Conservation (phyloP, 305 asterid species). For the Ilex paraguariensis region DNA sequence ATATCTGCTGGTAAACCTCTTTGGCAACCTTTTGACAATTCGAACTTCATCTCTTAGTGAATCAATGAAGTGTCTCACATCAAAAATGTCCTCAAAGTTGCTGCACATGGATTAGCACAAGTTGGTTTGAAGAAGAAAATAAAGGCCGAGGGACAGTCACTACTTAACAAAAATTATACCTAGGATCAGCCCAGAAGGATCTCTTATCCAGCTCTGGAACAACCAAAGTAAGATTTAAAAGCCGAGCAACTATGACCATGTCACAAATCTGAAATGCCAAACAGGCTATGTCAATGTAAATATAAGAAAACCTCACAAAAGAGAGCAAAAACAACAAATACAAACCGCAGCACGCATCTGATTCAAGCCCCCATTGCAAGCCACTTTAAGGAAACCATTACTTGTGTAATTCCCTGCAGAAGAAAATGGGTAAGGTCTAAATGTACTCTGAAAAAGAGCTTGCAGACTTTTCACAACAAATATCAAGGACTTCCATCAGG, state of each 20-base stretch:
- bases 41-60: slow-evolving; percentile 92
- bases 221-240: slow-evolving; percentile 86
- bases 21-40: slow-evolving; percentile 79
- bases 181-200: slow-evolving; percentile 98
- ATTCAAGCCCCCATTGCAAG: slow-evolving; percentile 99
- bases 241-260: slow-evolving; percentile 93
- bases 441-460: slow-evolving; percentile 2
- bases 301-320: slow-evolving; percentile 10
- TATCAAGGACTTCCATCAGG: too few species aligned
- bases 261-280: slow-evolving; percentile 79
- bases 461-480: too few species aligned
- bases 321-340: slow-evolving; percentile 13
- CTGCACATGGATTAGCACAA: slow-evolving; percentile 46
- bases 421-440: slow-evolving; percentile 8
- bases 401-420: slow-evolving; percentile 87
- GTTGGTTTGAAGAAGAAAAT: slow-evolving; percentile 4
- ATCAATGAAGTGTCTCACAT: slow-evolving; percentile 81
- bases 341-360: slow-evolving; percentile 99
- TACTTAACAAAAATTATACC: slow-evolving; percentile 42
- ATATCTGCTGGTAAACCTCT: slow-evolving; percentile 57
- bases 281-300: slow-evolving; percentile 22
- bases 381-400: slow-evolving; percentile 84
- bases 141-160: slow-evolving; percentile 1
- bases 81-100: slow-evolving; percentile 90
- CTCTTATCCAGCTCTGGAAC: slow-evolving; percentile 96